A percentile compares a stretch with the other conserved stretches of the same genome.
Evolutionary conservation across 768 basidiomycete genomes (phyloP).

Genomic region (Pisolithus sp.): DNA sequence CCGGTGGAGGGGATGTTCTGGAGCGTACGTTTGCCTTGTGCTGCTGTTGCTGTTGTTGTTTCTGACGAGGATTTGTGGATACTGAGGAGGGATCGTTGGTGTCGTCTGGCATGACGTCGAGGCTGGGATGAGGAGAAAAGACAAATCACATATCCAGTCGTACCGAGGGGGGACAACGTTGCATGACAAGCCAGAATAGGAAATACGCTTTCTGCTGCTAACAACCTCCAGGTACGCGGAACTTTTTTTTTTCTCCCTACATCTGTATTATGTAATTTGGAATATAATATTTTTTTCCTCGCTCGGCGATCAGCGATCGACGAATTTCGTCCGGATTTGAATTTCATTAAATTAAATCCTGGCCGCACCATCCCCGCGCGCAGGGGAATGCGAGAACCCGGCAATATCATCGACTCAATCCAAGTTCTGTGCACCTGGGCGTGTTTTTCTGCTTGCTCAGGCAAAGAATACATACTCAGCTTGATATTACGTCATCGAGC

Average conservation of each 20-base stretch:
- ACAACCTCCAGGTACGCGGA: background rate
- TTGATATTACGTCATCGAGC: background rate
- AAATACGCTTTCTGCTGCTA: background rate
- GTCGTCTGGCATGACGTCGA: conserved; percentile 26
- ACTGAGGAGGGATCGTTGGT: conserved; percentile 5
- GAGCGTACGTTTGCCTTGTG: conserved; percentile 35
- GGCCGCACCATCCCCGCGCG: background rate
- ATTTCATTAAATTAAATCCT: background rate
- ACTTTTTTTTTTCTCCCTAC: background rate
- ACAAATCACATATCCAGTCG: background rate
- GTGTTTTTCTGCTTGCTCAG: too few relatives aligned
- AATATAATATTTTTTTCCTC: background rate
- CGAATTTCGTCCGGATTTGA: background rate
- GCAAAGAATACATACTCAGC: background rate
- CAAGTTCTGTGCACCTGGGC: too few relatives aligned
- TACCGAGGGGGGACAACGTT: background rate
- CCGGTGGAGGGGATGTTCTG: conserved; percentile 41
- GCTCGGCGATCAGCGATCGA: conserved; percentile 4
- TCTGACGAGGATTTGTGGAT: conserved; percentile 12
- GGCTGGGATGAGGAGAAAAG: conserved; percentile 6
- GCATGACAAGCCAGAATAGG: background rate
- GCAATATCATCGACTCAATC: too few relatives aligned
- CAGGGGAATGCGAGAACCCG: too few relatives aligned
- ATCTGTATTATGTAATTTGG: too few relatives aligned
- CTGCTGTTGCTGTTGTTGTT: conserved; percentile 14